These are phyloP conservation scores for Yueomyces sp. DNA, from an alignment of 805 yeast species.

Conservation along the genomic window DNA sequence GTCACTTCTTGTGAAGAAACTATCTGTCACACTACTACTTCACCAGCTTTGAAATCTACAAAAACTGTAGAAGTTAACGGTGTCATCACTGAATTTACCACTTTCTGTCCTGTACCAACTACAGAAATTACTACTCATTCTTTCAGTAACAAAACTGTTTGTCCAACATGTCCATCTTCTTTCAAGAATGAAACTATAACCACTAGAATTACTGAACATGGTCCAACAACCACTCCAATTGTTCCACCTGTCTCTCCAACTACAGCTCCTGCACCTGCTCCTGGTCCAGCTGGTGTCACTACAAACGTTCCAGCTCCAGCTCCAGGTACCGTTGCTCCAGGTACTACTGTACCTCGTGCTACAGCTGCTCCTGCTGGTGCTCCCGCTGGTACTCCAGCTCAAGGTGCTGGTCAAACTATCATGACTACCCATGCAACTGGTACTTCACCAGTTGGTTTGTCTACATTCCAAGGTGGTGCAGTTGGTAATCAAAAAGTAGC, in stretches of 20 bases:
- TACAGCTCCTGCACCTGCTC: slow-evolving; percentile 14
- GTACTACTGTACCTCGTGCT: slow-evolving; percentile 8
- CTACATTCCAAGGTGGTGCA: slow-evolving; percentile 32
- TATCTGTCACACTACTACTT: slow-evolving; percentile 21
- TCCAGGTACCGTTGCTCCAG: neutral
- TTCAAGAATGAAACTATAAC: slow-evolving; percentile 12
- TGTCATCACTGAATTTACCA: slow-evolving; percentile 26
- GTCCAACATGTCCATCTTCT: neutral
- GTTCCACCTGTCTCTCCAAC: neutral
- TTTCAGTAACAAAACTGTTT: neutral
- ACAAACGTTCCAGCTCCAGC: slow-evolving; percentile 14
- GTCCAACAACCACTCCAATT: slow-evolving; percentile 15
- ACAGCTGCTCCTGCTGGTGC: slow-evolving; percentile 11
- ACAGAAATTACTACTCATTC: neutral
- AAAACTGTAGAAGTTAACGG: slow-evolving; percentile 25
- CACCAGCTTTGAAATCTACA: slow-evolving; percentile 25
- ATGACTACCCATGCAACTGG: slow-evolving; percentile 5
- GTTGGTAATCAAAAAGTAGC: slow-evolving; percentile 33
- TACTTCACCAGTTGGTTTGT: slow-evolving; percentile 8
- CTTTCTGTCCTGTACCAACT: slow-evolving; percentile 22
- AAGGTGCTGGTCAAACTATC: slow-evolving; percentile 4
- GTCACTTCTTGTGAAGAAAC: slow-evolving; percentile 25
- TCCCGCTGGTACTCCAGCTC: slow-evolving; percentile 9
- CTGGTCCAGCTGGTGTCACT: slow-evolving; percentile 7
- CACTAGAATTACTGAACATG: slow-evolving; percentile 1